Conservation (phyloP, 495 filamentous ascomycete species). For the Penicillium waksmanii region DNA sequence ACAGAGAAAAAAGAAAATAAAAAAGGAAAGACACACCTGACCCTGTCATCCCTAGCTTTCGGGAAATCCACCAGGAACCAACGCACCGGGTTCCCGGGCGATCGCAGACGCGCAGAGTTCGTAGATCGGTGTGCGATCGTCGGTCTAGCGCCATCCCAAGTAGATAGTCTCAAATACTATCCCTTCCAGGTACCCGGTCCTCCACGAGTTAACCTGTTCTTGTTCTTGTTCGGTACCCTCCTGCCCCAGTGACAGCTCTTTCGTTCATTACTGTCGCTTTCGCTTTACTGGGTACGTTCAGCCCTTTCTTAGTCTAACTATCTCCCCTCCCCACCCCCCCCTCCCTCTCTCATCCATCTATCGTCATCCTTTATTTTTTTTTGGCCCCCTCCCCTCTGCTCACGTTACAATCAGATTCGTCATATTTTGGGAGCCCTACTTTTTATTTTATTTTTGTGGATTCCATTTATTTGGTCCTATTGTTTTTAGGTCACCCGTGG, state of each 20-base stretch:
- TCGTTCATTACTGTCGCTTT: too few species aligned
- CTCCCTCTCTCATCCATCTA: constrained; percentile 10
- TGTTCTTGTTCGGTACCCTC: constrained; percentile 1
- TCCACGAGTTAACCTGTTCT: constrained; percentile 7
- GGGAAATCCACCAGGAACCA: constrained; percentile 30
- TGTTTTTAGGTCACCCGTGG: background rate
- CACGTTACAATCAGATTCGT: constrained; percentile 21
- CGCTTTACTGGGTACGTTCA: constrained; percentile 7
- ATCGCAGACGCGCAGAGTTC: constrained; percentile 30
- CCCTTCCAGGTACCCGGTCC: constrained; percentile 19
- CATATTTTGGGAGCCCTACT: constrained; percentile 16
- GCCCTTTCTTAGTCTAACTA: constrained; percentile 1
- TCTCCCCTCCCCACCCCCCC: background rate
- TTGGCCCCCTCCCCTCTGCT: background rate
- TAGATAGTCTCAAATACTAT: constrained; percentile 24
- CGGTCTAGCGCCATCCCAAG: constrained; percentile 15
- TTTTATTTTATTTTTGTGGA: constrained; percentile 1
- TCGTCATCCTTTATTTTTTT: constrained; percentile 14
- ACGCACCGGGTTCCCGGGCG: constrained; percentile 32
- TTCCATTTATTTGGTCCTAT: background rate
- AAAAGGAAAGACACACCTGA: constrained; percentile 13
- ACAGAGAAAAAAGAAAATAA: constrained; percentile 10
- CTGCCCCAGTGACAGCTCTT: background rate
- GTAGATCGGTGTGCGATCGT: constrained; percentile 26
- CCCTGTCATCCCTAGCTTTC: constrained; percentile 17